phyloP scores from a whole-genome alignment of 2,329 filamentous ascomycete genomes.

The Alternaria hordeiaustralica region DNA sequence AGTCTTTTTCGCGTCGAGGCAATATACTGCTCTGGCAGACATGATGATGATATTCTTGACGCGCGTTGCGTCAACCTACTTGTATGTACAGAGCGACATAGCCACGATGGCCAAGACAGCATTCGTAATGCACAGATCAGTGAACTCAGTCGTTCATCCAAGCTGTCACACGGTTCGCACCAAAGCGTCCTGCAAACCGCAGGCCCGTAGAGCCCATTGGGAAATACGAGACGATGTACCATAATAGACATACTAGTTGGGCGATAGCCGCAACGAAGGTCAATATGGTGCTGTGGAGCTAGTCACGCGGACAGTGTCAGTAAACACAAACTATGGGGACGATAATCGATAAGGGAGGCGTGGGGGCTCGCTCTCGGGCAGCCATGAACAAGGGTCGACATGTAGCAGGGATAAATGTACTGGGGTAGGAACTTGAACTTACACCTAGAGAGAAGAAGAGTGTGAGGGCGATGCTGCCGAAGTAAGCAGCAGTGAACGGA shows the following conservation, averaged over 20 bases:
- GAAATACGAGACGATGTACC: slow-evolving; percentile 98
- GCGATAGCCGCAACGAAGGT: slow-evolving; percentile 84
- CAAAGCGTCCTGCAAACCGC: slow-evolving; percentile 84
- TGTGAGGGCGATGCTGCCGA: slow-evolving; percentile 88
- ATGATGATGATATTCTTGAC: slow-evolving; percentile 24
- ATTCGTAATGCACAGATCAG: slow-evolving; percentile 10
- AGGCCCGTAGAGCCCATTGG: slow-evolving; percentile 93
- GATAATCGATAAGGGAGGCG: slow-evolving; percentile 42
- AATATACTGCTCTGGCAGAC: slow-evolving; percentile 2
- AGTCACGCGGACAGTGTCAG: slow-evolving; percentile 47
- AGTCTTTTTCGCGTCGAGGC: slow-evolving; percentile 1
- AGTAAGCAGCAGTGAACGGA: slow-evolving; percentile 93
- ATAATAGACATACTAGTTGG: slow-evolving; percentile 82
- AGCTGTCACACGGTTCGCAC: slow-evolving; percentile 79
- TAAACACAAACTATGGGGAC: slow-evolving; percentile 37
- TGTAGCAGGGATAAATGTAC: slow-evolving; percentile 17
- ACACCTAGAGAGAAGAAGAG: slow-evolving; percentile 92
- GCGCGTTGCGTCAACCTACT: slow-evolving; percentile 27
- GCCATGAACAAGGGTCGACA: slow-evolving; percentile 34
- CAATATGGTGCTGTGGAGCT: slow-evolving; percentile 78
- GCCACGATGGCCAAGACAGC: slow-evolving; percentile 18
- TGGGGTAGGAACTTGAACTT: slow-evolving; percentile 56
- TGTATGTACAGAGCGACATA: slow-evolving; percentile 18
- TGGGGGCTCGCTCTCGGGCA: slow-evolving; percentile 29
- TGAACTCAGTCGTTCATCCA: slow-evolving; percentile 78